Base-by-base conservation (phyloP, 805 yeast genomes). In the Candida andamanensis region DNA sequence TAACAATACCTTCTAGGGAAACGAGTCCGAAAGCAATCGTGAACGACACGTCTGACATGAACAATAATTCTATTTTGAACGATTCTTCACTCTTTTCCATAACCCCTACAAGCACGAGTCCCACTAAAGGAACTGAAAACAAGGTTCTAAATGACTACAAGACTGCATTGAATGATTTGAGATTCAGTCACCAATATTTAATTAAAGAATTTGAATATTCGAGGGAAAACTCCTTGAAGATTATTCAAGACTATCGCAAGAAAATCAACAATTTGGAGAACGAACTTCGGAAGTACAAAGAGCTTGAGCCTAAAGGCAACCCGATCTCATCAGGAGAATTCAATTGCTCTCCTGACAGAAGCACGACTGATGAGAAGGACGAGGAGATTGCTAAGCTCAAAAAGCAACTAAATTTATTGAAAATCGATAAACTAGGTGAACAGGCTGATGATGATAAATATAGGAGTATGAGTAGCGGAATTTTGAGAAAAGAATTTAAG, bases 121-220 rank as follows among this genome's bases (percentile, higher is more conserved):
- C 39, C 18, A n/a, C n/a, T n/a, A n/a, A n/a, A n/a, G n/a, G n/a
- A n/a, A n/a, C n/a, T n/a, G 39, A 33, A 10, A 12, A 15, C 13
- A 36, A 32, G 15, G 16, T 35, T 16, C 10, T 37, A 3, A 36
- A 30, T 21, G 67, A 63, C 20, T 58, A 73, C 45, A 69, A 67
- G 41, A 74, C 81, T 0, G 86, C 87, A 0, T 58, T 82, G 30
- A 71, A 67, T 35, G 92, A 82, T 50, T 60, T 82, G 32, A 78
- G 80, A 42, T 73, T 82, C 49, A 81, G 86, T 2, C 86, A 81
- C 52, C 76, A 69, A 38, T 82, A 79, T 47, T 58, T 82, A 33
- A 69, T 80, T 2, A 75, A 76, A 47, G 84, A 80, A 44, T 82
- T 71, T 45, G 83, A 79, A 41, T 74, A 76, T 38, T 83, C 82